Conservation (phyloP, 768 basidiomycete genomes). For the Trametes maxima region DNA sequence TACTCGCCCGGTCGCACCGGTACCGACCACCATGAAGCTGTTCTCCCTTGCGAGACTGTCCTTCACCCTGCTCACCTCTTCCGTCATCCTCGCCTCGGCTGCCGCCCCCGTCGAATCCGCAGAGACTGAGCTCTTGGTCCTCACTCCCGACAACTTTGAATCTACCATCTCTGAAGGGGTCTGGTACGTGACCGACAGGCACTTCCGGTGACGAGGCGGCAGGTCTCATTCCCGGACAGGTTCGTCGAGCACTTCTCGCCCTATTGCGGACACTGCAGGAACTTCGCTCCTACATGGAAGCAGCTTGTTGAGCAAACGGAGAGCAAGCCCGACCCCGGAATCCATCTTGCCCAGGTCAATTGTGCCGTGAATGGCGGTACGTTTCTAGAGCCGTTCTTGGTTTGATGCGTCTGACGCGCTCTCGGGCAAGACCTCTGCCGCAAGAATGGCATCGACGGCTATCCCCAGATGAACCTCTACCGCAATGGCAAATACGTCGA, state of each 20-base stretch:
- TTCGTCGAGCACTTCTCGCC: slow-evolving; percentile 90
- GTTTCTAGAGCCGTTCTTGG: slow-evolving; percentile 33
- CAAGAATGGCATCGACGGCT: slow-evolving; percentile 66
- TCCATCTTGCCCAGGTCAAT: slow-evolving; percentile 81
- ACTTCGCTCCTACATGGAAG: slow-evolving; percentile 84
- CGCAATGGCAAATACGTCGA: slow-evolving; percentile 63
- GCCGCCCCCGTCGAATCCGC: slow-evolving; percentile 31
- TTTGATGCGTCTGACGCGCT: not conserved
- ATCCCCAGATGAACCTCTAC: slow-evolving; percentile 79
- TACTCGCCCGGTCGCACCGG: not conserved
- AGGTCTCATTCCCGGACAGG: slow-evolving; percentile 37
- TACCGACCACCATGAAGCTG: slow-evolving; percentile 9
- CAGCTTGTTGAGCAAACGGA: slow-evolving; percentile 57
- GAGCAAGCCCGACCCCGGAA: slow-evolving; percentile 46
- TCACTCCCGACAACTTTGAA: slow-evolving; percentile 65
- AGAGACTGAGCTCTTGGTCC: slow-evolving; percentile 34
- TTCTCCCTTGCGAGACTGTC: slow-evolving; percentile 25
- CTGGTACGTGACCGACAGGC: slow-evolving; percentile 46
- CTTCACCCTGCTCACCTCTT: slow-evolving; percentile 28
- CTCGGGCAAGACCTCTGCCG: slow-evolving; percentile 70
- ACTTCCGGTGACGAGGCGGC: not conserved
- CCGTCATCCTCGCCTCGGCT: slow-evolving; percentile 27
- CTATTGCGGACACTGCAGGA: slow-evolving; percentile 77
- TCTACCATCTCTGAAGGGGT: slow-evolving; percentile 54
- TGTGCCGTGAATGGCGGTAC: slow-evolving; percentile 76